A percentile compares a stretch with the other conserved stretches of the same genome.
phyloP scores from a whole-genome alignment of 371 early-diverging fungal species.

The Actinomucor elegans region DNA sequence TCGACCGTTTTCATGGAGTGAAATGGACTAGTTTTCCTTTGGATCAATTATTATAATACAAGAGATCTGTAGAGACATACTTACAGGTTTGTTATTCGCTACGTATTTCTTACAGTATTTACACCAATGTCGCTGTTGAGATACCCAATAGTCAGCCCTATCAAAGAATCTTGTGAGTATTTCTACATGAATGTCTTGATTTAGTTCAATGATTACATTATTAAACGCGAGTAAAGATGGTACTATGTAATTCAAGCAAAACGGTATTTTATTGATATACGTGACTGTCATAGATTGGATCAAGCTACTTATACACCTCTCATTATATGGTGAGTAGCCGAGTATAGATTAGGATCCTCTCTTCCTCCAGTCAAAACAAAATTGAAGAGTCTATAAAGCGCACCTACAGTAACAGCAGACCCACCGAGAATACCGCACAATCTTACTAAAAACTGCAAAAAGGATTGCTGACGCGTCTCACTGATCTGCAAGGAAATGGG shows the following conservation, averaged over 20 bases:
- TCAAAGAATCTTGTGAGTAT: too few relatives aligned
- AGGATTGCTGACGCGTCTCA: conserved; percentile 55
- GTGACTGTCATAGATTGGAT: too few relatives aligned
- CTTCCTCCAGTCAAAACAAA: conserved; percentile 42
- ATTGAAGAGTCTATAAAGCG: conserved; percentile 42
- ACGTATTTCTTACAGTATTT: conserved; percentile 76
- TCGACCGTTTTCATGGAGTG: conserved; percentile 64
- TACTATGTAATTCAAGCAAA: too few relatives aligned
- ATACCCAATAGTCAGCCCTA: conserved; percentile 81
- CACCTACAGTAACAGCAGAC: conserved; percentile 64
- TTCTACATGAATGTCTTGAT: too few relatives aligned
- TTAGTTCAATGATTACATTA: too few relatives aligned
- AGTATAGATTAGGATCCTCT: conserved; percentile 42
- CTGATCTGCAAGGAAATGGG: conserved; percentile 83
- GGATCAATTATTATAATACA: background rate
- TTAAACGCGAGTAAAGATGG: too few relatives aligned
- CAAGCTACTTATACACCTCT: conserved; percentile 23
- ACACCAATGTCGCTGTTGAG: conserved; percentile 71
- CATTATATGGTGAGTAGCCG: conserved; percentile 37
- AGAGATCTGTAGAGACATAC: conserved; percentile 11
- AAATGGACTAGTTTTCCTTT: conserved; percentile 54
- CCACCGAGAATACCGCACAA: conserved; percentile 91
- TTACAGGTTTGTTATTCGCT: conserved; percentile 73
- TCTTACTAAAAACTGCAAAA: conserved; percentile 79
- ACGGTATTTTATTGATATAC: too few relatives aligned